Evolutionary conservation across 148 eudicot species (phyloP), one percentile per base, ranked within the genome.

Genomic region (Camellia sinensis): DNA sequence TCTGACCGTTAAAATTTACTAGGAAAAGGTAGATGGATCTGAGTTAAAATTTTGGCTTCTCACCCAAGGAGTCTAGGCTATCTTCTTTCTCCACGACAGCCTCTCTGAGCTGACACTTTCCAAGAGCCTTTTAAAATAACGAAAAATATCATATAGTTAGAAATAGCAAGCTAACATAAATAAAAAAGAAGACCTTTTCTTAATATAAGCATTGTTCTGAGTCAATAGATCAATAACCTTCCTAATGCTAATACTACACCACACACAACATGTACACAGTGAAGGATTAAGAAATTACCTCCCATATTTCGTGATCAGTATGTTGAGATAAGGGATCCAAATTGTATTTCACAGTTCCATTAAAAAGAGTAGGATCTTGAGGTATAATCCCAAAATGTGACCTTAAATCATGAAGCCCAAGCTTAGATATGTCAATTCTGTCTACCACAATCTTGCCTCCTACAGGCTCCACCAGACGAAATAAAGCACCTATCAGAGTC

Each of bases 81-180:
- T 74, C 83, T 75, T 87, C 91, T 84, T 94, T 93, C 81, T 93
- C 94, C 79, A 88, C 84, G 63, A 95, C 94, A 17, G 82, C 89
- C 65, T 95, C 98, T 82, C 86, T 87, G 12, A 95, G 94, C 80
- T 95, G 98, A 82, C 98, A 95, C 81, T 93, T 93, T 11, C 84
- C 88, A 21, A 95, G 92, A 62, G 90, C 97, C 98, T 94, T 76
- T 40, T 4, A 60, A 64, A 82, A 45, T 61, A 74, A 37, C 12
- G 37, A 45, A 67, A 52, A 44, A 4, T 8, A 21, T 52, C 46
- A 14, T 10, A 0, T 0, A 6, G 5, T n/a, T 45, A 68, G 40
- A 48, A 21, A 54, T 44, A 44, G 52, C 62, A 12, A 12, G 1
- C 22, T 3, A 37, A 6, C 6, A 14, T 3, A 29, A 15, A 29